Evolutionary conservation across 257 asterid genomes (phyloP).

Genomic region (Forsythia viridissima): DNA sequence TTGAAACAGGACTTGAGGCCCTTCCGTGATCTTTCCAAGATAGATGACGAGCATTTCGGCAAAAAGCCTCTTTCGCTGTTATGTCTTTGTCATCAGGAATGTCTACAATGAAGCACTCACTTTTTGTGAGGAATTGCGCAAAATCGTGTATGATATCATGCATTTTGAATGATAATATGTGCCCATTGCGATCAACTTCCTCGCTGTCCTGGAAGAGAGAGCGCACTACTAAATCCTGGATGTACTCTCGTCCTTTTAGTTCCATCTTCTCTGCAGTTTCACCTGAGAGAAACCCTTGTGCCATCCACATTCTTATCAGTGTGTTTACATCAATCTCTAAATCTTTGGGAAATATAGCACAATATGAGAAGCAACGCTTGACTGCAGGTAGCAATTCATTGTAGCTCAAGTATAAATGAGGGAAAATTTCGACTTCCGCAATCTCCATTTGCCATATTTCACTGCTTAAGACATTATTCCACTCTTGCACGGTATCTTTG

Average conservation of each 20-base stretch:
- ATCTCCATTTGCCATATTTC: conserved; percentile 3
- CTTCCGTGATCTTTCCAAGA: background rate
- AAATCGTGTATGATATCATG: background rate
- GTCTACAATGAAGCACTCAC: no score
- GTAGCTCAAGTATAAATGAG: conserved; percentile 24
- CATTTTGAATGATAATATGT: background rate
- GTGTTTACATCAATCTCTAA: conserved; percentile 17
- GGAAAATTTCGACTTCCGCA: background rate
- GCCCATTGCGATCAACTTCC: background rate
- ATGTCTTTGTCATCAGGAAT: no score
- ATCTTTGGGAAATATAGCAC: conserved; percentile 41
- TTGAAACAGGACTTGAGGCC: background rate
- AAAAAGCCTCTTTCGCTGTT: background rate
- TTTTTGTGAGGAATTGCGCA: background rate
- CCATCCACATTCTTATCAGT: conserved; percentile 40
- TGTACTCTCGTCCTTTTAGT: conserved; percentile 19
- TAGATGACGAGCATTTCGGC: background rate
- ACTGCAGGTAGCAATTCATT: conserved; percentile 29
- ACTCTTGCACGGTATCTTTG: background rate
- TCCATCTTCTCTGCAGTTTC: conserved; percentile 19
- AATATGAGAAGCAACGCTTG: conserved; percentile 44
- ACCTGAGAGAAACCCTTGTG: conserved; percentile 37
- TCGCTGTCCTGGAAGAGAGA: background rate
- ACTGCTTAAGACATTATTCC: conserved; percentile 5
- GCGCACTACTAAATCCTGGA: background rate